Percentiles rank a stretch among this genome's conserved stretches.
These are phyloP conservation scores for Postia placenta DNA, from an alignment of 768 basidiomycete species.

Conservation along the genomic window DNA sequence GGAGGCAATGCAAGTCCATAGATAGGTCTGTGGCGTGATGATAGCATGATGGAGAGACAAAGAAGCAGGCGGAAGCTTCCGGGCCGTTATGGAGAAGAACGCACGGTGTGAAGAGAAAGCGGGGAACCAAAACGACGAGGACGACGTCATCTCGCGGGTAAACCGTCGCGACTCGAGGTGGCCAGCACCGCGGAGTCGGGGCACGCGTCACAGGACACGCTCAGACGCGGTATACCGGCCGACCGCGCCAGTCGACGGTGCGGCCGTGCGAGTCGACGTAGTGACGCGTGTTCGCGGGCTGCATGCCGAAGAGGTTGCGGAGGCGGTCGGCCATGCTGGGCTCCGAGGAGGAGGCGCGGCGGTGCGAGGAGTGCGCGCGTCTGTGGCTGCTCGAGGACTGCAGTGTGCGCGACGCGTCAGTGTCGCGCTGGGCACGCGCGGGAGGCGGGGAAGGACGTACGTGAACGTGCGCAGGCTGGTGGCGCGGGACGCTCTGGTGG, in stretches of 20 bases:
- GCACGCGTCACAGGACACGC: not conserved
- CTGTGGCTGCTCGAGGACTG: conserved; percentile 11
- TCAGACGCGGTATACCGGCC: conserved; percentile 39
- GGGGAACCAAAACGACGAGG: not conserved
- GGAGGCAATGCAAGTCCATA: not conserved
- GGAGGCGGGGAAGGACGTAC: conserved; percentile 4
- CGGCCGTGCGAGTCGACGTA: conserved; percentile 22
- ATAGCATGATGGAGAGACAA: not conserved
- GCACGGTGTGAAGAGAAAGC: not conserved
- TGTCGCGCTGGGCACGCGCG: not conserved
- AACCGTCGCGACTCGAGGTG: conserved; percentile 2
- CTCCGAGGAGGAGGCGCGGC: conserved; percentile 10
- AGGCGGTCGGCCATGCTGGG: conserved; percentile 32
- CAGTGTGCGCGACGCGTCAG: not conserved
- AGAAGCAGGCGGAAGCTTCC: not conserved
- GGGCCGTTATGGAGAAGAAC: not conserved
- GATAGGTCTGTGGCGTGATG: not conserved
- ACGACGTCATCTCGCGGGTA: too few relatives aligned
- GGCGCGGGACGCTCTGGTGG: not conserved
- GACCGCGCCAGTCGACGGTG: conserved; percentile 47
- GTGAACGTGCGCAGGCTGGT: not conserved
- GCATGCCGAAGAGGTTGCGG: conserved; percentile 31
- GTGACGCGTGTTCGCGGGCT: conserved; percentile 11
- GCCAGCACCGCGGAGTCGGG: not conserved
- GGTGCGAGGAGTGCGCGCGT: conserved; percentile 7